phyloP scores from a whole-genome alignment of 2,329 filamentous ascomycete genomes.

The Golovinomyces cichoracearum region DNA sequence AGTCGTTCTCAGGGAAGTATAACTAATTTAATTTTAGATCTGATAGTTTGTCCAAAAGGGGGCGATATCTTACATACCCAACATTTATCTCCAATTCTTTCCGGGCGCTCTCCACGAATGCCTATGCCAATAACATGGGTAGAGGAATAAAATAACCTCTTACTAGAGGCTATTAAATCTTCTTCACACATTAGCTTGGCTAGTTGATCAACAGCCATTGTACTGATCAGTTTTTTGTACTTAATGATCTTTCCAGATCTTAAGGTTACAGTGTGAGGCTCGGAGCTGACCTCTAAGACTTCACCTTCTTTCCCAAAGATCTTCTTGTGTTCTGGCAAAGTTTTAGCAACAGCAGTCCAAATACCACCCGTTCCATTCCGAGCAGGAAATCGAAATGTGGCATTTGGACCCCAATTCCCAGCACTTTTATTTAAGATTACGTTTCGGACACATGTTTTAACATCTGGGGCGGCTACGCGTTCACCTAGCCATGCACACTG shows the following conservation, averaged over 20 bases:
- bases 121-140: constrained; percentile 95
- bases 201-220: constrained; percentile 82
- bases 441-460: constrained; percentile 83
- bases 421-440: constrained; percentile 89
- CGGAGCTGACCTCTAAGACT: constrained; percentile 67
- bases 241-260: constrained; percentile 66
- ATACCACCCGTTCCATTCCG: constrained; percentile 91
- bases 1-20: constrained; percentile 98
- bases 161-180: constrained; percentile 58
- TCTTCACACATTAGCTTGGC: constrained; percentile 70
- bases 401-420: constrained; percentile 93
- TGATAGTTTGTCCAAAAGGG: no score
- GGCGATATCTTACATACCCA: constrained; percentile 34
- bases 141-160: constrained; percentile 85
- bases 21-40: constrained; percentile 26
- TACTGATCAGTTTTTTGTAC: constrained; percentile 82
- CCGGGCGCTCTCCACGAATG: constrained; percentile 69
- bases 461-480: constrained; percentile 85
- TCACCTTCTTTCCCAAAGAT: constrained; percentile 63
- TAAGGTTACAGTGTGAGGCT: constrained; percentile 58
- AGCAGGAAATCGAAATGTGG: constrained; percentile 93
- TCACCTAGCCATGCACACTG: constrained; percentile 97
- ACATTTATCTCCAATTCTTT: constrained; percentile 97
- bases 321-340: constrained; percentile 73
- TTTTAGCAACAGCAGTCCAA: constrained; percentile 92